These are phyloP conservation scores for Boletus huronensis DNA, from an alignment of 768 basidiomycete genomes.

Conservation along the genomic window DNA sequence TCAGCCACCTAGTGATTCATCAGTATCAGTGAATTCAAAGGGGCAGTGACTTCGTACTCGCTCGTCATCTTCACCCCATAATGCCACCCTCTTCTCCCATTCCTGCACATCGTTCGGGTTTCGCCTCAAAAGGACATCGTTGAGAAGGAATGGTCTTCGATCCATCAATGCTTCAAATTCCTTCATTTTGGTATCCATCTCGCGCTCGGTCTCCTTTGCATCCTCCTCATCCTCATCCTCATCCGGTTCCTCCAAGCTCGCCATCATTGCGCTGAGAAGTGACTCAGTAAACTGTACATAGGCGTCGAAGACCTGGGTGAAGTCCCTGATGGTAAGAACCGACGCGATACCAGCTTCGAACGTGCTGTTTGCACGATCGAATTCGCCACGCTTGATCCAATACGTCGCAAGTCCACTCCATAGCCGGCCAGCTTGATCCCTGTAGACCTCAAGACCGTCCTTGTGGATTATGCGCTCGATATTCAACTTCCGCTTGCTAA, in stretches of 20 bases:
- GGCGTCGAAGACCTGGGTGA: constrained; percentile 96
- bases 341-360: constrained; percentile 83
- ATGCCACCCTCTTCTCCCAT: constrained; percentile 96
- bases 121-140: constrained; percentile 87
- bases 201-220: constrained; percentile 71
- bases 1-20: constrained; percentile 66
- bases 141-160: constrained; percentile 90
- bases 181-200: constrained; percentile 85
- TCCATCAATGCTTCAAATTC: constrained; percentile 95
- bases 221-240: constrained; percentile 76
- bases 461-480: constrained; percentile 81
- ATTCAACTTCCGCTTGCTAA: constrained; percentile 67
- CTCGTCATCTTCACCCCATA: constrained; percentile 91
- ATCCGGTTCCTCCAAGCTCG: constrained; percentile 73
- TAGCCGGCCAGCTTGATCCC: constrained; percentile 93
- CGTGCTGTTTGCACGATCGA: constrained; percentile 81
- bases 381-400: constrained; percentile 97
- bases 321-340: constrained; percentile 93
- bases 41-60: constrained; percentile 51
- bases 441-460: constrained; percentile 87
- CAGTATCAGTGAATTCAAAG: not conserved
- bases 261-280: constrained; percentile 87
- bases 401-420: constrained; percentile 98
- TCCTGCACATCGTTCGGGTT: constrained; percentile 99
- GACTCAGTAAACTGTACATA: constrained; percentile 94